phyloP scores from a whole-genome alignment of 495 filamentous ascomycete genomes.

The Thermothielavioides terrestris region DNA sequence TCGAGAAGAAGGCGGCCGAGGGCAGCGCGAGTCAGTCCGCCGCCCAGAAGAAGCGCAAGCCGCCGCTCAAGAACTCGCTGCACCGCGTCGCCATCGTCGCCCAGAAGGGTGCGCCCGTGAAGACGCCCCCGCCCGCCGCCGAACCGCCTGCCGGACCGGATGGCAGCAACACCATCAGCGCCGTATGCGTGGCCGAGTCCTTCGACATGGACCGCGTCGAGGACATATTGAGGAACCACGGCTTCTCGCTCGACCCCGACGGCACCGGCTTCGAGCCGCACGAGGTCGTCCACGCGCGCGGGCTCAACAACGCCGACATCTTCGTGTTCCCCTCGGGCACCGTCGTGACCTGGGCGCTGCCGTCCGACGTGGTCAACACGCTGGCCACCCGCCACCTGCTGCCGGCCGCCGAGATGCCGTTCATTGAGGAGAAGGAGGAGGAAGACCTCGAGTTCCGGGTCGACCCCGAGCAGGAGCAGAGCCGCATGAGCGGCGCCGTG shows the following conservation, averaged over 20 bases:
- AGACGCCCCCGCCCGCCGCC: slow-evolving; percentile 7
- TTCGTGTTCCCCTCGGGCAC: slow-evolving; percentile 97
- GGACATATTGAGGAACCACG: slow-evolving; percentile 60
- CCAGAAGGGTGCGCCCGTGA: slow-evolving; percentile 27
- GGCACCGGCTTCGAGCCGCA: slow-evolving; percentile 48
- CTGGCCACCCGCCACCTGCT: slow-evolving; percentile 66
- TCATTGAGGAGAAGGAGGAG: slow-evolving; percentile 56
- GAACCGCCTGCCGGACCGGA: slow-evolving; percentile 8
- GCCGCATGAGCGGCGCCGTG: slow-evolving; percentile 76
- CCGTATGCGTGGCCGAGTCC: slow-evolving; percentile 77
- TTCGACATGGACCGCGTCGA: slow-evolving; percentile 70
- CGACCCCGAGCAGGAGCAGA: slow-evolving; percentile 65
- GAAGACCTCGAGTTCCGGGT: slow-evolving; percentile 85
- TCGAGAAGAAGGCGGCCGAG: slow-evolving; percentile 7
- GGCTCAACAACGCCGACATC: slow-evolving; percentile 62
- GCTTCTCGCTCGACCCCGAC: slow-evolving; percentile 57
- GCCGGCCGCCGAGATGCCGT: slow-evolving; percentile 66
- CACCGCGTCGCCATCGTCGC: slow-evolving; percentile 35
- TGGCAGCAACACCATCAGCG: slow-evolving; percentile 56
- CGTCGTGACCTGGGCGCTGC: slow-evolving; percentile 84
- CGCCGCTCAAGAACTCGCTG: slow-evolving; percentile 37
- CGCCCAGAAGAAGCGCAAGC: slow-evolving; percentile 34
- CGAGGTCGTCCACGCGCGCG: slow-evolving; percentile 50
- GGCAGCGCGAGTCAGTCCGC: slow-evolving; percentile 3
- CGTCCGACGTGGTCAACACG: slow-evolving; percentile 57